Base-by-base conservation (phyloP, 768 basidiomycete genomes). In the Hortiboletus campestris region DNA sequence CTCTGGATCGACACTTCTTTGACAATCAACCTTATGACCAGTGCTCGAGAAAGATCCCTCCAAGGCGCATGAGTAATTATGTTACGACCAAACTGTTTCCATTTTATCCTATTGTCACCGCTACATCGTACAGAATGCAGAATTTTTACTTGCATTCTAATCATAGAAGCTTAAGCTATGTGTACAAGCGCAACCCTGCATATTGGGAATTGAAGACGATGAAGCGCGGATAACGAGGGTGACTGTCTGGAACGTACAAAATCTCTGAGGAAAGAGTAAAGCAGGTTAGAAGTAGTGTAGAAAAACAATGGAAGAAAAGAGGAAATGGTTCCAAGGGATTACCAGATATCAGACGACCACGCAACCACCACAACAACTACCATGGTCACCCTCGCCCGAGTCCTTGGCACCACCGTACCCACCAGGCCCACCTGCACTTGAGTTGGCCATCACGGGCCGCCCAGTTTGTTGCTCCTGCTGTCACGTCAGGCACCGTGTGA, bases 381-480 rank as follows among this genome's bases (percentile, higher is more conserved):
- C 63, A 28, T 79, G 71, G 35, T 80, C 80, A 49, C 86, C 83
- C 35, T 84, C 80, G 49, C 75, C 70, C 44, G 78, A 71, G 46
- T 79, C 80, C 6, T 67, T 73, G 58, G 76, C 63, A 17, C 71
- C 53, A 56, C 62, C 77, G 60, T 84, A 88, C 10, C 70, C 72
- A 6, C 83, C 84, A 28, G 82, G 68, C 16, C 74, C 70, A 49
- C 72, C 73, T 20, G 72, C 68, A 32, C 74, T 72, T 6, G 73
- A 61, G 40, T 77, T 84, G 34, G 80, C 66, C 56, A 83, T 78
- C 25, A 78, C 76, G 4, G 88, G 86, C 53, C 89, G 84, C 20
- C 88, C 89, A 17, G 84, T 86, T 75, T 89, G 84, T 73, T 88
- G 88, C 64, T 89, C 88, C 88, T 89, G 8, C 19, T 40, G 20